Conservation (phyloP, 495 filamentous ascomycete species). For the Aspergillus nanangensis region DNA sequence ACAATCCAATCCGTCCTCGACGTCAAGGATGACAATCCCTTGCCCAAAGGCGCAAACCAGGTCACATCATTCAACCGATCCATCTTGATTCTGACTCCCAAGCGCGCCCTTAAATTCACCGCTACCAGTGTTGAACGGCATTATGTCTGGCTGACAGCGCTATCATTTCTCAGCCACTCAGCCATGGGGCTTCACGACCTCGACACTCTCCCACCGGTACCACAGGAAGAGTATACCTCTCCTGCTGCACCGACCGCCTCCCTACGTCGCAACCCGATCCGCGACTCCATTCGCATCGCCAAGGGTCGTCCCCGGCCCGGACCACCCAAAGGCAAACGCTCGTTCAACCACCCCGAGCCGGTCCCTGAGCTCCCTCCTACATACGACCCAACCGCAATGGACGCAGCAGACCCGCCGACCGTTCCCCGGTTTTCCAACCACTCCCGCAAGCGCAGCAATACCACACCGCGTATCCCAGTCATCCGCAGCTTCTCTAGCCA, state of each 20-base stretch:
- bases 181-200: constrained; percentile 67
- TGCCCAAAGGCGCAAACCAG: constrained; percentile 62
- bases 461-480: constrained; percentile 65
- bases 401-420: constrained; percentile 70
- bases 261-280: constrained; percentile 62
- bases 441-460: constrained; percentile 80
- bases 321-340: constrained; percentile 35
- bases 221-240: constrained; percentile 41
- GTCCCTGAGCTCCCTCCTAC: constrained; percentile 30
- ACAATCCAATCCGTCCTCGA: constrained; percentile 94
- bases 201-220: constrained; percentile 49
- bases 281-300: constrained; percentile 86
- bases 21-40: constrained; percentile 88
- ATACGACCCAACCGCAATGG: constrained; percentile 19
- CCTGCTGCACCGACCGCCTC: constrained; percentile 32
- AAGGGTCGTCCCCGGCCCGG: constrained; percentile 66
- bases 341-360: constrained; percentile 29
- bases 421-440: constrained; percentile 75
- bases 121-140: constrained; percentile 78
- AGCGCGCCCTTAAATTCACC: constrained; percentile 93
- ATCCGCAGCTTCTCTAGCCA: constrained; percentile 74
- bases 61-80: constrained; percentile 78
- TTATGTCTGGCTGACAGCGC: constrained; percentile 89
- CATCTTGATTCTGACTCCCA: constrained; percentile 90
- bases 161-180: constrained; percentile 91